Evolutionary conservation across 2,329 filamentous ascomycete species (phyloP).

Genomic region (Aspergillus alliaceus): DNA sequence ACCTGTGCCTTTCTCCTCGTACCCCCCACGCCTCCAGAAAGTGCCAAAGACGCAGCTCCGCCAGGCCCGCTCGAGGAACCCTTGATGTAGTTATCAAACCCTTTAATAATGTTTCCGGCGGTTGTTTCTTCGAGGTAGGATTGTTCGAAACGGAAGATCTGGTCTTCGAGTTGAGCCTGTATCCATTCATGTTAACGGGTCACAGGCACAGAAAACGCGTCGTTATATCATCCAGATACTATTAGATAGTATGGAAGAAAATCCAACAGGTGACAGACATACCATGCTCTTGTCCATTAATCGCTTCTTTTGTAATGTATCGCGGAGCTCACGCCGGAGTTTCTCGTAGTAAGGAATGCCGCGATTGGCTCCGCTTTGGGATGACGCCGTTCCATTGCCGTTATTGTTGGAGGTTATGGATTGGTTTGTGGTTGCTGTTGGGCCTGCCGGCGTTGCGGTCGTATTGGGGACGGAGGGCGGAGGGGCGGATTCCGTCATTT

Average conservation of each 20-base stretch:
- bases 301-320: conserved; percentile 66
- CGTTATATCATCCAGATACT: not conserved
- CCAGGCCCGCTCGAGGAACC: conserved; percentile 61
- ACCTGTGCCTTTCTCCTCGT: conserved; percentile 47
- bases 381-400: conserved; percentile 18
- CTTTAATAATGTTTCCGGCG: conserved; percentile 91
- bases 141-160: conserved; percentile 79
- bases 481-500: conserved; percentile 45
- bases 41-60: conserved; percentile 31
- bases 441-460: conserved; percentile 18
- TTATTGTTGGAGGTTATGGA: conserved; percentile 18
- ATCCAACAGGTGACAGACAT: conserved; percentile 28
- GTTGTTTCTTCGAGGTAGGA: conserved; percentile 87
- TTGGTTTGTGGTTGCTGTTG: conserved; percentile 19
- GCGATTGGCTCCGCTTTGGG: conserved; percentile 35
- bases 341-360: conserved; percentile 70
- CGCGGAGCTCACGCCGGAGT: conserved; percentile 65
- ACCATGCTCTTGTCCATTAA: conserved; percentile 62
- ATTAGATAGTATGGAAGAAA: not conserved
- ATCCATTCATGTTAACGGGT: conserved; percentile 6
- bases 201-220: not conserved
- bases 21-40: conserved; percentile 23
- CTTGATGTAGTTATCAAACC: conserved; percentile 98
- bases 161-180: conserved; percentile 68
- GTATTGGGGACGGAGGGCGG: conserved; percentile 26